Evolutionary conservation across 192 early-diverging fungal species (phyloP), one percentile per base, ranked within the genome.

Genomic region (Coemansia sp.): DNA sequence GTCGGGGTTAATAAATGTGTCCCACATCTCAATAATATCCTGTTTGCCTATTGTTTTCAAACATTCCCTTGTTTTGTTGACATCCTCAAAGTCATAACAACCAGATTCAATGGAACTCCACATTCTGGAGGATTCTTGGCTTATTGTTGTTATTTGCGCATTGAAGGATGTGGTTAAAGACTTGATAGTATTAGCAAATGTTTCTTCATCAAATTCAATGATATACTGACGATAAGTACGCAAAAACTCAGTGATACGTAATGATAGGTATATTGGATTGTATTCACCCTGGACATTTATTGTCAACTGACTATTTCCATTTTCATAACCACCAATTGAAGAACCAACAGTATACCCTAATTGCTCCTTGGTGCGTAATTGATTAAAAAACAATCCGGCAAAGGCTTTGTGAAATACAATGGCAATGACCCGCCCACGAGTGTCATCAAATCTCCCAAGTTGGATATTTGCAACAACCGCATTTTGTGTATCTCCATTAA

Each of bases 281-380:
- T 78, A 68, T 65, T 94, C 94, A 46, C 91, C 91, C 55, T 95
- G 93, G n/a, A 98, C 66, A 31, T 90, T 81, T 56, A 98, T 84
- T 2, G 87, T 71, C 33, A 92, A 29, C 24, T 24, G 50, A 0
- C 6, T 20, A 11, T 30, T 57, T 22, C 66, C 66, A 36, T 6
- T n/a, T 22, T 33, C 54, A 8, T 17, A 32, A 14, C 5, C 17
- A 8, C 7, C n/a, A 8, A 61, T 1, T 10, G 3, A 11, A 24
- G 66, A 8, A 23, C 27, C 4, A 21, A 54, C 66, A 4, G 78
- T 60, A 66, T 89, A 90, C 0, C 90, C 91, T 17, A 92, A 77
- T 64, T 91, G 87, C 61, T 91, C 90, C 60, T 96, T 93, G 9
- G 95, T 96, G n/a, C 95, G 85, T 39, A 98, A 71, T 60, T 93